Evolutionary conservation across 2,329 filamentous ascomycete species (phyloP).

Genomic region (Neurospora sp.): DNA sequence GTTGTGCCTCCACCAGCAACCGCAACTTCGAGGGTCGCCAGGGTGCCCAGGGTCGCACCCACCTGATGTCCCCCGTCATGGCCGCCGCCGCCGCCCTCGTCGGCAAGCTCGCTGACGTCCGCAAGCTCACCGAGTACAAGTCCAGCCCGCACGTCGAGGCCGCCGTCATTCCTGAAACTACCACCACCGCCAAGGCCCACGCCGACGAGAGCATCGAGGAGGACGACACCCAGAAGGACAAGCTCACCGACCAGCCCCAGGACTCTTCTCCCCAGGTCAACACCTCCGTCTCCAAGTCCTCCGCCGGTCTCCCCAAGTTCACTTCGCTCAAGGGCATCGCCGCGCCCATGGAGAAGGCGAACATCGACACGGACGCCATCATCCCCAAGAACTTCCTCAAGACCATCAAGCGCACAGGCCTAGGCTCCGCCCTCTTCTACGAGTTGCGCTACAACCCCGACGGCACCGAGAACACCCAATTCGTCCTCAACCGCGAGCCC

Average conservation of each 20-base stretch:
- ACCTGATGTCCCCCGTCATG: constrained; percentile 96
- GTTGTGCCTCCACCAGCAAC: constrained; percentile 92
- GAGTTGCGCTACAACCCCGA: constrained; percentile 68
- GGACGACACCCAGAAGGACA: constrained; percentile 42
- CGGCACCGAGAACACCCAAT: constrained; percentile 65
- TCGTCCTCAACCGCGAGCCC: constrained; percentile 82
- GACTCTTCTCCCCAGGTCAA: constrained; percentile 58
- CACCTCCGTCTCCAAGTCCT: constrained; percentile 36
- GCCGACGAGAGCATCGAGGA: constrained; percentile 42
- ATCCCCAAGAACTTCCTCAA: constrained; percentile 99
- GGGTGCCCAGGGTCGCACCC: constrained; percentile 81
- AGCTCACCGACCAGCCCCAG: constrained; percentile 47
- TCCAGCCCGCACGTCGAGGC: constrained; percentile 51
- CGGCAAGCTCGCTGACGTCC: constrained; percentile 85
- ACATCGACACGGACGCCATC: constrained; percentile 98
- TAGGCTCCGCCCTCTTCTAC: constrained; percentile 81
- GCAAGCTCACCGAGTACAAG: constrained; percentile 59
- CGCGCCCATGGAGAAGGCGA: constrained; percentile 76
- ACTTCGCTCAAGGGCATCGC: constrained; percentile 74
- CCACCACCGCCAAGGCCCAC: constrained; percentile 29
- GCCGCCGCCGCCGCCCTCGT: constrained; percentile 83
- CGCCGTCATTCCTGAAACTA: constrained; percentile 25
- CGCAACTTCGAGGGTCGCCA: constrained; percentile 97
- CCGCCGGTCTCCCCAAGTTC: constrained; percentile 73
- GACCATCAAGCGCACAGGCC: constrained; percentile 95